A percentile compares a stretch with the other conserved stretches of the same genome.
phyloP scores from a whole-genome alignment of 495 filamentous ascomycete species.

The Clavariopsis aquatica region DNA sequence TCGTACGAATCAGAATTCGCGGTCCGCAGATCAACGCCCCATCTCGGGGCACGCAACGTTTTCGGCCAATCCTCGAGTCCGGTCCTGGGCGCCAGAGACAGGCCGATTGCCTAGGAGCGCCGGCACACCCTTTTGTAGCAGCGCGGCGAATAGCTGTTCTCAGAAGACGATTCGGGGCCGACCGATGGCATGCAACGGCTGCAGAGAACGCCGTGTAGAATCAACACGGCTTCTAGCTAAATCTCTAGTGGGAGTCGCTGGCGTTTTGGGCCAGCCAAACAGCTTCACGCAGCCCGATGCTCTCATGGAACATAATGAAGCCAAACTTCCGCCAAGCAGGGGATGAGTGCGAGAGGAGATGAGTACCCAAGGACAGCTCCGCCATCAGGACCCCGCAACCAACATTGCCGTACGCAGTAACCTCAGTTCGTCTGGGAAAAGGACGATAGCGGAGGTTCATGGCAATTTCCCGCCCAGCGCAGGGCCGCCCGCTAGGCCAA shows the following conservation, averaged over 20 bases:
- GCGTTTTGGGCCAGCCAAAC: not conserved
- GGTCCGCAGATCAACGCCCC: conserved; percentile 8
- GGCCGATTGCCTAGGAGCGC: not conserved
- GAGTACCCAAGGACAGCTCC: not conserved
- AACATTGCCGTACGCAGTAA: not conserved
- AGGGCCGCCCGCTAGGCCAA: not conserved
- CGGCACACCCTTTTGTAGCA: not conserved
- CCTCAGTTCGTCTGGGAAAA: not conserved
- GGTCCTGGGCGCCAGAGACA: conserved; percentile 12
- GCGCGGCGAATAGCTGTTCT: conserved; percentile 17
- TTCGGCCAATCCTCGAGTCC: conserved; percentile 25
- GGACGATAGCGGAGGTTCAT: not conserved
- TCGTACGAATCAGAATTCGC: conserved; percentile 11
- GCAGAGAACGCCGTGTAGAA: conserved; percentile 33
- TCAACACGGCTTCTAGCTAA: conserved; percentile 26
- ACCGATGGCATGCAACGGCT: conserved; percentile 29
- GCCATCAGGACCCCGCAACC: conserved; percentile 15
- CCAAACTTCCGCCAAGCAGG: not conserved
- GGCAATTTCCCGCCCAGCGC: not conserved
- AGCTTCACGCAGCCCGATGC: not conserved
- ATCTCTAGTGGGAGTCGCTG: conserved; percentile 26
- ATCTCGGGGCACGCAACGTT: conserved; percentile 26
- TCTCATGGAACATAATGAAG: not conserved
- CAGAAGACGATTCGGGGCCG: conserved; percentile 24
- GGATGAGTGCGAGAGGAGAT: conserved; percentile 8